These are phyloP conservation scores for Apiotrichum gamsii DNA, from an alignment of 1,284 basidiomycete genomes.

Conservation along the genomic window DNA sequence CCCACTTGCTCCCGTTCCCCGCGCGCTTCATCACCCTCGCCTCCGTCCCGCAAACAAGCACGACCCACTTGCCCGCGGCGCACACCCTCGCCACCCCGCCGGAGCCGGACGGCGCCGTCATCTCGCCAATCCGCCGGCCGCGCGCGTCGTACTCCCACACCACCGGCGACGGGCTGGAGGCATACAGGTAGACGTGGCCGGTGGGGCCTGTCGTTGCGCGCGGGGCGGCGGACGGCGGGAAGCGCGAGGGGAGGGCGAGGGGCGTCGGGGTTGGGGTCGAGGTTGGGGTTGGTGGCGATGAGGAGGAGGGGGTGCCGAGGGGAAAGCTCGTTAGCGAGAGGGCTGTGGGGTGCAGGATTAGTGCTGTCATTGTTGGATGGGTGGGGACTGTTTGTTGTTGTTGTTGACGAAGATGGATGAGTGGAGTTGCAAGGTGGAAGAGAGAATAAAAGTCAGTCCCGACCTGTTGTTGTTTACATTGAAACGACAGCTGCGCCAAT, in stretches of 20 bases:
- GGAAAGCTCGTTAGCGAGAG: conserved; percentile 1
- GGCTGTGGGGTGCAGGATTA: conserved; percentile 6
- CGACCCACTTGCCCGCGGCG: conserved; percentile 1
- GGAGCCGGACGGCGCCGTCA: neutral
- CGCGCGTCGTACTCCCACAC: conserved; percentile 25
- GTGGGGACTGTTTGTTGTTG: conserved; percentile 7
- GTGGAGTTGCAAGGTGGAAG: no score
- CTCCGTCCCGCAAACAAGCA: neutral
- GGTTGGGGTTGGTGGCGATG: neutral
- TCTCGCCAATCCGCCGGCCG: conserved; percentile 21
- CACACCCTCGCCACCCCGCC: neutral
- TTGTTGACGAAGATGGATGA: neutral
- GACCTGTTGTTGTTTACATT: no score
- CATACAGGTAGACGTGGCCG: conserved; percentile 14
- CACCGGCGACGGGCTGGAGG: neutral
- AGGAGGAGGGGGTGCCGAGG: no score
- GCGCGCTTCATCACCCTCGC: conserved; percentile 3
- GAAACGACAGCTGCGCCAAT: no score
- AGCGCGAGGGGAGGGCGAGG: conserved; percentile 17
- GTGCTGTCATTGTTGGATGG: conserved; percentile 1
- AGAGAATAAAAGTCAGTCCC: no score
- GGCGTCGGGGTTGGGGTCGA: neutral
- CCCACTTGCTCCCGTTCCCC: conserved; percentile 6
- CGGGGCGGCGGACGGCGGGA: conserved; percentile 4
- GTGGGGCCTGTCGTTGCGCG: conserved; percentile 2